These are phyloP conservation scores for Brassica incana DNA, from an alignment of 345 rosid genomes.

Conservation along the genomic window DNA sequence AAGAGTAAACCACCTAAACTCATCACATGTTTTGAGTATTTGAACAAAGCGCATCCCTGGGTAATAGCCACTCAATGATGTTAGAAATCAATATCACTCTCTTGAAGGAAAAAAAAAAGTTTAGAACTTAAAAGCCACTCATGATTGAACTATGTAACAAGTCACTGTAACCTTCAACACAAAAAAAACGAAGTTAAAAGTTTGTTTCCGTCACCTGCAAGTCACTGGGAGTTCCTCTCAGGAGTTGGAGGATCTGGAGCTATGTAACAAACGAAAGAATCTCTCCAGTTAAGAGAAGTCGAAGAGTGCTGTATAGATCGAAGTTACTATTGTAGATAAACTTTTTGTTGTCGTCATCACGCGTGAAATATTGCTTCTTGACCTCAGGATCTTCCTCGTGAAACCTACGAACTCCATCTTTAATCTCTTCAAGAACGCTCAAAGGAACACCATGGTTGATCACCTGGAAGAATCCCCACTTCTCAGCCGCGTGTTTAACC, in stretches of 20 bases:
- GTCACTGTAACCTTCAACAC: not conserved
- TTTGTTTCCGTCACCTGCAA: slow-evolving; percentile 43
- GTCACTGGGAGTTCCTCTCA: slow-evolving; percentile 45
- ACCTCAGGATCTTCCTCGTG: slow-evolving; percentile 33
- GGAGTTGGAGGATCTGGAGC: slow-evolving; percentile 45
- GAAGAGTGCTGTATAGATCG: slow-evolving; percentile 37
- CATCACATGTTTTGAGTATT: slow-evolving; percentile 42
- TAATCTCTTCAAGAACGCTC: slow-evolving; percentile 27
- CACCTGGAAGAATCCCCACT: slow-evolving; percentile 52
- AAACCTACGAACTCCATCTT: slow-evolving; percentile 29
- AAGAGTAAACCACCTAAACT: slow-evolving; percentile 39
- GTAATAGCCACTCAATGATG: not conserved
- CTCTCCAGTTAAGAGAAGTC: slow-evolving; percentile 51
- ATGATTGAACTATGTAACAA: not conserved
- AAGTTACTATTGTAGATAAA: slow-evolving; percentile 43
- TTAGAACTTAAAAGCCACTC: not conserved
- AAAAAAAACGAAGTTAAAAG: not conserved
- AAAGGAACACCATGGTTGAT: slow-evolving; percentile 49
- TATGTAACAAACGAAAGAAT: slow-evolving; percentile 41
- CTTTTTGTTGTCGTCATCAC: slow-evolving; percentile 13
- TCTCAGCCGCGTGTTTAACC: slow-evolving; percentile 28
- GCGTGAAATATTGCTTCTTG: slow-evolving; percentile 23
- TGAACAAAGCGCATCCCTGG: slow-evolving; percentile 43
- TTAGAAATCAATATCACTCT: not conserved
- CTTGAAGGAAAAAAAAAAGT: not conserved